Conservation (phyloP, 2,329 filamentous ascomycete genomes). For the Aureobasidium sp. region DNA sequence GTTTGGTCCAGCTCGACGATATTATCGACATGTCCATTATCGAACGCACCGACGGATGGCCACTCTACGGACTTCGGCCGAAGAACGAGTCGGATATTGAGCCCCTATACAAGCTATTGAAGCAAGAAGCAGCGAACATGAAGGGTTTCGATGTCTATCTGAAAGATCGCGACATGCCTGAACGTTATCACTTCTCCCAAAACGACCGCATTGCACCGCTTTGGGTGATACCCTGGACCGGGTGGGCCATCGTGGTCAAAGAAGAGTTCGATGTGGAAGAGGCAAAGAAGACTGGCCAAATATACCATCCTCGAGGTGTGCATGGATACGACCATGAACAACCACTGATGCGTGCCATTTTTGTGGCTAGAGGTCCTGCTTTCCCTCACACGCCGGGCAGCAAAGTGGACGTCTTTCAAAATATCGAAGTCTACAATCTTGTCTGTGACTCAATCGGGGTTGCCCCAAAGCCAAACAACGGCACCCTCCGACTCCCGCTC, state of each 20-base stretch:
- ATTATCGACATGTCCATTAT: conserved; percentile 71
- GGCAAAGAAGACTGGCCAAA: conserved; percentile 54
- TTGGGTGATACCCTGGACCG: conserved; percentile 87
- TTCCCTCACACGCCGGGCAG: conserved; percentile 83
- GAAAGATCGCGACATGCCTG: conserved; percentile 79
- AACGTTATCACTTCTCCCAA: conserved; percentile 81
- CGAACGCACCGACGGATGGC: conserved; percentile 88
- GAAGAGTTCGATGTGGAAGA: conserved; percentile 69
- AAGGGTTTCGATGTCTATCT: conserved; percentile 82
- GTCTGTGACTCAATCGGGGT: conserved; percentile 81
- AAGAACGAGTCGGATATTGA: conserved; percentile 62
- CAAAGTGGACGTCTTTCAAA: conserved; percentile 76
- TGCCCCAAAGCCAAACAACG: conserved; percentile 72
- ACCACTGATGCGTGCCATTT: conserved; percentile 92
- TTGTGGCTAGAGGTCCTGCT: conserved; percentile 82
- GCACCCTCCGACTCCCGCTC: conserved; percentile 69
- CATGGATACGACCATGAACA: conserved; percentile 96
- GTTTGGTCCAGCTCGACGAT: conserved; percentile 85
- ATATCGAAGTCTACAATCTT: conserved; percentile 91
- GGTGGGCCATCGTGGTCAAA: conserved; percentile 83
- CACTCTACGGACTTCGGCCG: conserved; percentile 78
- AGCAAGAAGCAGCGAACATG: conserved; percentile 53
- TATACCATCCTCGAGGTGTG: conserved; percentile 75
- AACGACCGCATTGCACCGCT: conserved; percentile 88
- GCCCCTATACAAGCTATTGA: conserved; percentile 55